These are phyloP conservation scores for Lagenaria siceraria DNA, from an alignment of 306 rosid genomes.

Conservation along the genomic window DNA sequence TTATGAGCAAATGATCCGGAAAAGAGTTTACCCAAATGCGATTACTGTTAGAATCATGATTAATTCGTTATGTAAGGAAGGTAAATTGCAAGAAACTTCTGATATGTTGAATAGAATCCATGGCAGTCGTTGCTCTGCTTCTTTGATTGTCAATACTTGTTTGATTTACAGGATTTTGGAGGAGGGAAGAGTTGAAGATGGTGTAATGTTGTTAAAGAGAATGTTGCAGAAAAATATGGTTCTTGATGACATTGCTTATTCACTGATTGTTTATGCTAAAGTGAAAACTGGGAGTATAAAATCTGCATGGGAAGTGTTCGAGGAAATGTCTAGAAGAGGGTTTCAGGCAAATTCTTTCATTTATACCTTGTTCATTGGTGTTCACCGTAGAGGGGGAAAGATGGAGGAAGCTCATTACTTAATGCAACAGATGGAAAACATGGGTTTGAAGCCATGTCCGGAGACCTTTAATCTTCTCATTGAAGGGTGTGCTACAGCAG, in stretches of 20 bases:
- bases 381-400: conserved; percentile 39
- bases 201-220: conserved; percentile 46
- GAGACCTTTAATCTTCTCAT: conserved; percentile 49
- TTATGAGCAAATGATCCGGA: conserved; percentile 57
- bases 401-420: conserved; percentile 41
- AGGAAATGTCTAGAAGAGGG: conserved; percentile 61
- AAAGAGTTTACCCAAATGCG: conserved; percentile 36
- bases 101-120: conserved; percentile 43
- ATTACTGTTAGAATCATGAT: conserved; percentile 43
- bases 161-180: conserved; percentile 45
- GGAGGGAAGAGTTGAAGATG: conserved; percentile 35
- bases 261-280: conserved; percentile 42
- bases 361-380: conserved; percentile 45
- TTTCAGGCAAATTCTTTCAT: conserved; percentile 50
- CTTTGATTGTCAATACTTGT: conserved; percentile 40
- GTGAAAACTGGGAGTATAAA: conserved; percentile 29
- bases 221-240: conserved; percentile 64
- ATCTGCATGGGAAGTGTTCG: conserved; percentile 29
- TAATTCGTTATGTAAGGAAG: conserved; percentile 63
- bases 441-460: conserved; percentile 41
- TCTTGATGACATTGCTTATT: conserved; percentile 43
- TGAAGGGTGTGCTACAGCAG: conserved; percentile 37
- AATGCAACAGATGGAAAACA: conserved; percentile 45
- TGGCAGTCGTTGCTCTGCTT: conserved; percentile 39
- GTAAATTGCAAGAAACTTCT: conserved; percentile 36